Conservation (phyloP, 805 yeast species). For the Pichia manshurica region DNA sequence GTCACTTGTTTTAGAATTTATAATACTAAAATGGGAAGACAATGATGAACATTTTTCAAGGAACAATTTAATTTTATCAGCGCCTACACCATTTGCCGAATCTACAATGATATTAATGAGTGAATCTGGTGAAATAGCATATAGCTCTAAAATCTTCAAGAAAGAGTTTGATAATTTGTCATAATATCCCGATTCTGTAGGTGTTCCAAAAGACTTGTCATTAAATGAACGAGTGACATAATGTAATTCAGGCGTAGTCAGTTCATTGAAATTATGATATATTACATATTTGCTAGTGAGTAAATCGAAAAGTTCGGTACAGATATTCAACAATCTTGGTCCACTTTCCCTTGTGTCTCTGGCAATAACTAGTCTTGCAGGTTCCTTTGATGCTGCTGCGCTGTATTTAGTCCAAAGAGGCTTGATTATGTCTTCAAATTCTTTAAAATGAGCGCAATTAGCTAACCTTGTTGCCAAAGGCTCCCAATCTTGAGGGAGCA, state of each 20-base stretch:
- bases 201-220: constrained; percentile 54
- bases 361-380: constrained; percentile 57
- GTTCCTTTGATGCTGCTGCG: constrained; percentile 25
- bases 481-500: constrained; percentile 86
- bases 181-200: constrained; percentile 66
- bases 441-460: constrained; percentile 49
- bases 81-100: constrained; percentile 97
- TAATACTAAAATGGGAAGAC: constrained; percentile 36
- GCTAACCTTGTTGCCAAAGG: constrained; percentile 72
- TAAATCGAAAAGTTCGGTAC: constrained; percentile 32
- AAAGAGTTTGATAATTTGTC: constrained; percentile 53
- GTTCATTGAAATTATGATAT: constrained; percentile 53
- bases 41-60: constrained; percentile 26
- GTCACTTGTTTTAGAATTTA: constrained; percentile 48
- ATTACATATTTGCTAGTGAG: constrained; percentile 39
- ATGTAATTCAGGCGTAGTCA: constrained; percentile 94
- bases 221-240: constrained; percentile 72
- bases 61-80: constrained; percentile 48
- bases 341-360: constrained; percentile 89
- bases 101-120: constrained; percentile 55
- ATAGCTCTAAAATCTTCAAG: constrained; percentile 35
- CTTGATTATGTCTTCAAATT: constrained; percentile 31
- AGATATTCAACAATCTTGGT: constrained; percentile 51
- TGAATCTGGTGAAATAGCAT: constrained; percentile 16
- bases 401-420: constrained; percentile 39